Base-by-base conservation (phyloP, 371 early-diverging fungal species). In the Dichotomocladium elegans region DNA sequence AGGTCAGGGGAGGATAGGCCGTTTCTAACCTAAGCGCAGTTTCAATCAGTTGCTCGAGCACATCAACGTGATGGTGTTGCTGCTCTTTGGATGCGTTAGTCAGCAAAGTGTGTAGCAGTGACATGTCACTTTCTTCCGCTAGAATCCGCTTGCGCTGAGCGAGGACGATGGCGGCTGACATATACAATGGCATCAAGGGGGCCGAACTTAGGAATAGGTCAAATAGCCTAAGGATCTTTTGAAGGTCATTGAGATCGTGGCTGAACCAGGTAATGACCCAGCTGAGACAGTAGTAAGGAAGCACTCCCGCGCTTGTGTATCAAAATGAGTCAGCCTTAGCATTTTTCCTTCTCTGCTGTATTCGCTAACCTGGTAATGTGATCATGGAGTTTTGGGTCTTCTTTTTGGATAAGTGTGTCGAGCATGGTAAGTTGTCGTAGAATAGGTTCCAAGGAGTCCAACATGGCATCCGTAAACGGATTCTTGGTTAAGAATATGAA, bases 201-300 rank as follows among this genome's bases (percentile, higher is more conserved):
- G 83, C 84, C 31, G 78, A 79, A 22, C 77, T 77, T 1, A 94
- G 50, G 15, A 92, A 83, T 27, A 91, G 66, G 59, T 94, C 93
- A 63, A 84, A 91, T 9, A 94, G 56, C 21, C 92, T 77, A 28
- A 81, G 61, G 11, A 87, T 70, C 15, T 69, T 68, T 12, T 54
- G 61, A 22, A 88, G 65, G 58, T 75, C 75, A 26, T 66, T 57
- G 4, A 93, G 42, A 52, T 92, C 86, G 61, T 94, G 37, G 9
- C 37, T 83, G 61, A 83, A 89, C 94, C 94, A 94, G 12, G 93
- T 90, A 41, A 93, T 73, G 8, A 93, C 80, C 92, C 92, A 92
- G 51, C 87, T 85, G 28, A 93, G 69, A 30, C 82, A 80, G 57
- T 89, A 94, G 59, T 85, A 90, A 2, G 92, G 91, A n/a, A 84